Evolutionary conservation across 208 protist genomes (phyloP), one percentile per base, ranked within the genome.

Genomic region (Borovskyia barvae): DNA sequence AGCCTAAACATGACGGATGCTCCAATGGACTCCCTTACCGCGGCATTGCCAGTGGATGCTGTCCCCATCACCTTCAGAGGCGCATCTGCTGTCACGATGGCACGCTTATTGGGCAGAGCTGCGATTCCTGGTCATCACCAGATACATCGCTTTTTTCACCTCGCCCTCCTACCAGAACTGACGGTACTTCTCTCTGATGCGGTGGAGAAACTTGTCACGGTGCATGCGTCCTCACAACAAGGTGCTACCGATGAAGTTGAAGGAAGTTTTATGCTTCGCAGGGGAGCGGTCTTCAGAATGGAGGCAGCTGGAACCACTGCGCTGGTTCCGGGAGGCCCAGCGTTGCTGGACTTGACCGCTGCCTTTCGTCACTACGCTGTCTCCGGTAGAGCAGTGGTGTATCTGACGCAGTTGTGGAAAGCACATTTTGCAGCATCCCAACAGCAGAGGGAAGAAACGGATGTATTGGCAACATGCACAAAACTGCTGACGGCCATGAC

Each of bases 121-220:
- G 40, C 71, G 12, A 57, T 76, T 0, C 68, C 73, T 11, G 67
- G 63, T 9, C 87, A 93, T 60, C 86, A 85, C 53, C 82, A 88
- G 41, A 57, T 93, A 26, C 87, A 93, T 51, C 60, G 66, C 2
- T 63, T 93, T 20, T 41, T 90, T 14, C 87, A 93, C 57, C 66
- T 77, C 0, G 59, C 77, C 57, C 45, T 93, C 32, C 68, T 90
- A 17, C 87, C 87, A n/a, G 63, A 66, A 17, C 35, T 93, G 29
- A 32, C 62, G 33, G 52, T 42, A 14, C 67, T 62, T 28, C 60
- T 93, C 8, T 35, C 58, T 5, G 32, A 39, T 36, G 7, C 54
- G 6, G 59, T 40, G 11, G 59, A 54, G 24, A 15, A 19, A 1
- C 32, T n/a, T n/a, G n/a, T n/a, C n/a, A n/a, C n/a, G n/a, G n/a